Base-by-base conservation (phyloP, 2,329 filamentous ascomycete genomes). In the Teratosphaeriaceae sp. region DNA sequence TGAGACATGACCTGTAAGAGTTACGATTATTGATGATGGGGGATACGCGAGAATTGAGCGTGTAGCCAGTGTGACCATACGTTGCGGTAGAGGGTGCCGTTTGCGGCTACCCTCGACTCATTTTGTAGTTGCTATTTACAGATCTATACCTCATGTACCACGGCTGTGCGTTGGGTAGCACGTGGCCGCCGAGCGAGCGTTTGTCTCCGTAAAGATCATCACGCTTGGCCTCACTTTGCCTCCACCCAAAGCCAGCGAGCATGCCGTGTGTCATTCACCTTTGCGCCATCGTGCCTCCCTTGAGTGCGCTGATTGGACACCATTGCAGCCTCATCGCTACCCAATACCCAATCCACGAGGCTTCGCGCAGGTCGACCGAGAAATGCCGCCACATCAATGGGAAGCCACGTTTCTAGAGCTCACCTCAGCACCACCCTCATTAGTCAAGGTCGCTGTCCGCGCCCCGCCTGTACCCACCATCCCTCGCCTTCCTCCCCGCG, bases 361-460 rank as follows among this genome's bases (percentile, higher is more conserved):
- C n/a, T n/a, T n/a, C n/a, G n/a, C n/a, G n/a, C n/a, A n/a, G n/a
- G n/a, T n/a, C n/a, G n/a, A n/a, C n/a, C n/a, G n/a, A n/a, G n/a
- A n/a, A n/a, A n/a, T n/a, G n/a, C n/a, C n/a, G n/a, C n/a, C n/a
- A n/a, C n/a, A n/a, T n/a, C n/a, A n/a, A n/a, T n/a, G n/a, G n/a
- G n/a, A n/a, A n/a, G n/a, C n/a, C n/a, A n/a, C n/a, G n/a, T n/a
- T n/a, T 27, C 24, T 27, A 27, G 8, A n/a, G 8, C 24, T 8
- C n/a, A 27, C n/a, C 30, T 12, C 30, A 34, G 15, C 30, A 6
- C 20, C 8, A 26, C 16, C 24, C 6, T 13, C 5, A 22, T 34
- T 31, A 51, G 23, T 52, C 50, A 33, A 52, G 34, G 42, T 52
- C 50, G 29, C 43, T 45, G 30, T 50, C 48, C 21, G 43, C 50